Conservation (phyloP, 768 basidiomycete species). For the Leccinum truebloodii region DNA sequence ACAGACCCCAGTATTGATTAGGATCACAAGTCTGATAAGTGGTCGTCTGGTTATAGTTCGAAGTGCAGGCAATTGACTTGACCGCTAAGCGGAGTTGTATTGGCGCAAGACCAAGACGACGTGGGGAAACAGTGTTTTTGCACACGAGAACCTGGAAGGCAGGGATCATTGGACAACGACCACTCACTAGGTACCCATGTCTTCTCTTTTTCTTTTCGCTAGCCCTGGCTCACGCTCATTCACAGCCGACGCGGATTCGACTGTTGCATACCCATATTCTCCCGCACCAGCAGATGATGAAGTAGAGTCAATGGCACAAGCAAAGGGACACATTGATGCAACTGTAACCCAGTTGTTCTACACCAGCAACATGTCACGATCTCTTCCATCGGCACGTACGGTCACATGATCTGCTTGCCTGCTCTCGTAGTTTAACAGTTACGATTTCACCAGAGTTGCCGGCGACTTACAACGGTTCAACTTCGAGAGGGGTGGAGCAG, state of each 20-base stretch:
- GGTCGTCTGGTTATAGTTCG: background rate
- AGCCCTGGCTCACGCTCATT: background rate
- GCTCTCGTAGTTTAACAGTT: slow-evolving; percentile 41
- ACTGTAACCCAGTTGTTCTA: slow-evolving; percentile 91
- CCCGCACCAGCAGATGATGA: slow-evolving; percentile 56
- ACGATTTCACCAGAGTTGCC: slow-evolving; percentile 88
- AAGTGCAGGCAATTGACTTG: background rate
- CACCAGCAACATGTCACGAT: slow-evolving; percentile 79
- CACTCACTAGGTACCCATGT: slow-evolving; percentile 59
- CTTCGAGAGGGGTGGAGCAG: slow-evolving; percentile 86
- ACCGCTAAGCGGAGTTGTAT: slow-evolving; percentile 33
- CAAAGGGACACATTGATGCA: slow-evolving; percentile 81
- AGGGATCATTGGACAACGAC: slow-evolving; percentile 68
- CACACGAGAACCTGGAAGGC: slow-evolving; percentile 93
- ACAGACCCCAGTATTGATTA: slow-evolving; percentile 55
- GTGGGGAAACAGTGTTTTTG: slow-evolving; percentile 89
- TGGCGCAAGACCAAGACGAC: slow-evolving; percentile 77
- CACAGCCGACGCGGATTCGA: slow-evolving; percentile 9
- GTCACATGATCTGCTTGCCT: background rate
- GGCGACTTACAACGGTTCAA: slow-evolving; percentile 99
- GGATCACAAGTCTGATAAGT: slow-evolving; percentile 17
- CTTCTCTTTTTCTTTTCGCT: background rate
- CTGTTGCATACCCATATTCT: slow-evolving; percentile 77
- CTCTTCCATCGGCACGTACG: slow-evolving; percentile 65
- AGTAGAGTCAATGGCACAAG: slow-evolving; percentile 63